Conservation (phyloP, 768 basidiomycete species). For the Leccinum boreale region DNA sequence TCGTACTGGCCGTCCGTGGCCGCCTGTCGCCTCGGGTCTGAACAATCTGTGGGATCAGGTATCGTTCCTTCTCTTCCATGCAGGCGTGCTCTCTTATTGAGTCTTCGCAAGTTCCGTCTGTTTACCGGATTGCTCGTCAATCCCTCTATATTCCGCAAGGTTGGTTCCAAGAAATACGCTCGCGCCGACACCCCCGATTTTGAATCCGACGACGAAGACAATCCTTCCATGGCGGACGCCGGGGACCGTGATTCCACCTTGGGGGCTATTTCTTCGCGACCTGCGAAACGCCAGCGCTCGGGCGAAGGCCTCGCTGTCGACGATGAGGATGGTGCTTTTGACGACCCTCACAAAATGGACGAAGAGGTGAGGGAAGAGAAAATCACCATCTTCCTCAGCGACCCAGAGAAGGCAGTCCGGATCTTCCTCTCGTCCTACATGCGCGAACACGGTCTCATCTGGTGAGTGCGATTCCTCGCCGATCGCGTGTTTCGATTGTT, state of each 20-base stretch:
- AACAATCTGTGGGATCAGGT: constrained; percentile 66
- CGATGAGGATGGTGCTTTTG: constrained; percentile 33
- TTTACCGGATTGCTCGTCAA: constrained; percentile 57
- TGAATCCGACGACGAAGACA: constrained; percentile 29
- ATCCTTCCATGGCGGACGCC: constrained; percentile 11
- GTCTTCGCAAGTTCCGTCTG: constrained; percentile 48
- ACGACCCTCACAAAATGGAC: constrained; percentile 32
- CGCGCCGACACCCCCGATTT: constrained; percentile 36
- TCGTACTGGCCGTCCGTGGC: constrained; percentile 38
- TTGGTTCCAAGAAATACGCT: constrained; percentile 25
- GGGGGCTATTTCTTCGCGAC: constrained; percentile 3
- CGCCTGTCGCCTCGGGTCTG: constrained; percentile 29
- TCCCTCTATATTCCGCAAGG: constrained; percentile 36
- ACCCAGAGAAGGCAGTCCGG: constrained; percentile 55
- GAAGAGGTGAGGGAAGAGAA: constrained; percentile 41
- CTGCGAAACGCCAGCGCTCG: constrained; percentile 27
- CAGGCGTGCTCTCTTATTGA: constrained; percentile 1
- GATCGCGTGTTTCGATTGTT: neutral
- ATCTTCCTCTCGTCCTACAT: constrained; percentile 73
- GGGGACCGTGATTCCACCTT: neutral
- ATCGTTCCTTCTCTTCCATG: constrained; percentile 10
- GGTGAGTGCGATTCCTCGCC: constrained; percentile 39
- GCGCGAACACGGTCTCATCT: constrained; percentile 64
- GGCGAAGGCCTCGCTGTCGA: constrained; percentile 10
- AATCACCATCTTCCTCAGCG: constrained; percentile 51